Percentiles rank a stretch among this genome's conserved stretches.
These are phyloP conservation scores for Lachnellula occidentalis DNA, from an alignment of 2,329 filamentous ascomycete species.

Conservation along the genomic window DNA sequence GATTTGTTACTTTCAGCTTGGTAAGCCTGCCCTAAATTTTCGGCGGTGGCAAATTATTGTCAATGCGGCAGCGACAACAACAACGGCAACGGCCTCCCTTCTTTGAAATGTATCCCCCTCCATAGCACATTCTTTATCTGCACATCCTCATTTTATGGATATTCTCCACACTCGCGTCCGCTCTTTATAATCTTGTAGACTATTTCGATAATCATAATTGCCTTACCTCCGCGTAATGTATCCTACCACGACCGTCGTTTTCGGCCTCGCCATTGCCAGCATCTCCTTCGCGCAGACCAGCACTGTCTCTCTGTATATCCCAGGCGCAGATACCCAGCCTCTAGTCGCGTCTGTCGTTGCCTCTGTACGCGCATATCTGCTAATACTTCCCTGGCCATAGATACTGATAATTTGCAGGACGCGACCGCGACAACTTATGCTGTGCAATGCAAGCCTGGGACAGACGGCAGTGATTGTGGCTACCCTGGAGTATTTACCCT, in stretches of 20 bases:
- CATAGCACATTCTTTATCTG: no score
- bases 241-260: constrained; percentile 13
- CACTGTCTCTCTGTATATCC: constrained; percentile 17
- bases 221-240: constrained; percentile 5
- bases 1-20: no score
- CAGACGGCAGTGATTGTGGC: constrained; percentile 11
- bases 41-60: no score
- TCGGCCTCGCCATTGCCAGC: constrained; percentile 18
- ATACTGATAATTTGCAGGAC: constrained; percentile 8
- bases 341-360: constrained; percentile 17
- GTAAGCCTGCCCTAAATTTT: no score
- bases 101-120: no score
- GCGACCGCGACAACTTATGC: constrained; percentile 20
- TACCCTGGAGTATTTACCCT: constrained; percentile 9
- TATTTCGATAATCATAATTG: no score
- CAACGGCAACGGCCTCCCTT: no score
- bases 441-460: constrained; percentile 10
- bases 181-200: no score
- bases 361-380: constrained; percentile 7
- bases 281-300: constrained; percentile 16
- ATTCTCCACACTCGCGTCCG: no score
- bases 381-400: neutral
- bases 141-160: no score
- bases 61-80: no score
- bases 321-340: constrained; percentile 14